These are phyloP conservation scores for Fusarium succisae DNA, from an alignment of 2,329 filamentous ascomycete genomes.

Conservation along the genomic window DNA sequence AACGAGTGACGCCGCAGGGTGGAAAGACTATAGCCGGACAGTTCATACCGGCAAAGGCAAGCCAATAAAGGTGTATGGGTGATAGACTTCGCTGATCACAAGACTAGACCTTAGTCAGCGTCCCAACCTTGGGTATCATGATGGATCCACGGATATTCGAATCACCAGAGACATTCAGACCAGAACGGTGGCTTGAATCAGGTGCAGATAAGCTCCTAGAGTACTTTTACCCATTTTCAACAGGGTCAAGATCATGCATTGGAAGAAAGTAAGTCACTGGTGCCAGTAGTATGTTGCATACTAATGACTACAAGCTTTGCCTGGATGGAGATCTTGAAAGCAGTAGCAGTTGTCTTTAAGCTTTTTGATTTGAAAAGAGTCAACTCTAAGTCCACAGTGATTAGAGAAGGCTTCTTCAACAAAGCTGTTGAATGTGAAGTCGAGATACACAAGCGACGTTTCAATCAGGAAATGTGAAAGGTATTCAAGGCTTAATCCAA, in stretches of 20 bases:
- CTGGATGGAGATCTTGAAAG: background rate
- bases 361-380: background rate
- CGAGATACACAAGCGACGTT: background rate
- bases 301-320: background rate
- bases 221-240: background rate
- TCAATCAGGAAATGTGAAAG: background rate
- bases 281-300: rapidly evolving
- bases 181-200: background rate
- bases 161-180: background rate
- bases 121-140: background rate
- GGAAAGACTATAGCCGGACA: background rate
- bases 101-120: background rate
- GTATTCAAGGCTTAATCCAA: background rate
- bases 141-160: background rate
- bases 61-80: background rate
- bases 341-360: background rate
- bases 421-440: background rate
- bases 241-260: background rate
- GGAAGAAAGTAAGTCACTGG: background rate
- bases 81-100: rapidly evolving
- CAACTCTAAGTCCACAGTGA: background rate
- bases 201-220: background rate
- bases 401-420: background rate
- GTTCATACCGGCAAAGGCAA: background rate
- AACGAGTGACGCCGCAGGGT: background rate